A percentile compares a stretch with the other conserved stretches of the same genome.
Conservation (phyloP, 495 filamentous ascomycete species). For the Extremus antarcticus region DNA sequence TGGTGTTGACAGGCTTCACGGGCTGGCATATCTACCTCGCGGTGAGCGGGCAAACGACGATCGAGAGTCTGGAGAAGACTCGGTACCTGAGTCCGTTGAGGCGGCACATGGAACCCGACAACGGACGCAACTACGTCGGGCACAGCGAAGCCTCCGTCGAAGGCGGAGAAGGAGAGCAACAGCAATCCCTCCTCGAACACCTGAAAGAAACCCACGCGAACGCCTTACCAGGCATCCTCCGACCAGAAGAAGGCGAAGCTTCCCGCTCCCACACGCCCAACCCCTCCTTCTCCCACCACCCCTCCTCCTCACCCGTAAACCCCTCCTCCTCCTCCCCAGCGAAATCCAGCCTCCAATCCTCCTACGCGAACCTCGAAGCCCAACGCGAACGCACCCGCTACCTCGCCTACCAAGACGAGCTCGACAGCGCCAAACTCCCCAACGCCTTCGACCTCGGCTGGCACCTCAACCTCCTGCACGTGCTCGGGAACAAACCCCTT, state of each 20-base stretch:
- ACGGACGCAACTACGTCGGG: constrained; percentile 21
- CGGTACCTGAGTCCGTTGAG: constrained; percentile 75
- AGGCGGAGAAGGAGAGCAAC: constrained; percentile 34
- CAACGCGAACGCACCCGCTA: constrained; percentile 64
- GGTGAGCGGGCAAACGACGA: constrained; percentile 71
- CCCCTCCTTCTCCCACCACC: constrained; percentile 7
- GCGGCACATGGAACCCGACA: constrained; percentile 46
- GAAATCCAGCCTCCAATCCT: constrained; percentile 41
- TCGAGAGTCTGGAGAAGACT: constrained; percentile 89
- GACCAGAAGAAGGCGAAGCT: constrained; percentile 67
- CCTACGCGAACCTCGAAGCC: constrained; percentile 64
- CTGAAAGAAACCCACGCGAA: constrained; percentile 74
- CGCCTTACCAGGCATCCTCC: constrained; percentile 66
- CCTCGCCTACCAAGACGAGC: constrained; percentile 77
- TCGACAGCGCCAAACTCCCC: constrained; percentile 73
- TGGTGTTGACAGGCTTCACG: constrained; percentile 84
- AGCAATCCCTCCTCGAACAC: constrained; percentile 60
- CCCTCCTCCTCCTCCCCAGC: constrained; percentile 27
- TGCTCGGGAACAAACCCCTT: constrained; percentile 63
- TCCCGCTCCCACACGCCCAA: constrained; percentile 11
- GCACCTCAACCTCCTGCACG: constrained; percentile 62
- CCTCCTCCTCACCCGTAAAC: constrained; percentile 6
- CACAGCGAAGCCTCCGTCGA: neutral
- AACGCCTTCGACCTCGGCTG: constrained; percentile 87
- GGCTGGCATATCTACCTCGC: constrained; percentile 85